Percentiles rank a stretch among this genome's conserved stretches.
phyloP scores from a whole-genome alignment of 169 alveolate species.

The Hammondia hammondi region DNA sequence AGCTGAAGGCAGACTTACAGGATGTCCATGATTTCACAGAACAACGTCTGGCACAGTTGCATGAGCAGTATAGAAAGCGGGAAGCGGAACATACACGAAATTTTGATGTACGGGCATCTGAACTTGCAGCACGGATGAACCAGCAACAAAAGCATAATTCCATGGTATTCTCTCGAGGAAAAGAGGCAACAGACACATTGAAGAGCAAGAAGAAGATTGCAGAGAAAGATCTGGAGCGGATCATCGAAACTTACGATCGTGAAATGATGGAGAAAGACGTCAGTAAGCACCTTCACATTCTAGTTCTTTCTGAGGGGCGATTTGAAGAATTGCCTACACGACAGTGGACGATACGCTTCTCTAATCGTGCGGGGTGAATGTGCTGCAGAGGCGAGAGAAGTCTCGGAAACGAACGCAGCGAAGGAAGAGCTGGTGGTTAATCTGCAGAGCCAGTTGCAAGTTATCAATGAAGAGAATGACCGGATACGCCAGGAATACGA shows the following conservation, averaged over 20 bases:
- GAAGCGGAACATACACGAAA: constrained; percentile 52
- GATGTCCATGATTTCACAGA: constrained; percentile 61
- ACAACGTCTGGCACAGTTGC: constrained; percentile 50
- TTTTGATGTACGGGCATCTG: constrained; percentile 41
- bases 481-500: constrained; percentile 33
- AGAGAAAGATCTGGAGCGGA: constrained; percentile 47
- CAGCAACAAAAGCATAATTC: constrained; percentile 56
- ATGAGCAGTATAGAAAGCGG: constrained; percentile 47
- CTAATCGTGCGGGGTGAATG: not conserved
- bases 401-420: constrained; percentile 1
- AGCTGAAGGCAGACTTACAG: constrained; percentile 65
- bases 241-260: constrained; percentile 44
- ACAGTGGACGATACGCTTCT: no score
- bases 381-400: constrained; percentile 49
- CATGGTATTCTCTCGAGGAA: constrained; percentile 23
- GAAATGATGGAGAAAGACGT: constrained; percentile 54
- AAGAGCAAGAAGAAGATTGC: constrained; percentile 55
- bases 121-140: constrained; percentile 36
- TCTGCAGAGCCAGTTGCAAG: constrained; percentile 21
- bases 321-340: no score
- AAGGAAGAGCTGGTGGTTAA: constrained; percentile 35
- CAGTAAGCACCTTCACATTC: not conserved
- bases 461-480: constrained; percentile 54
- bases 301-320: not conserved
- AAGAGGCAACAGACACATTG: constrained; percentile 53